phyloP scores from a whole-genome alignment of 2,329 filamentous ascomycete species.

The Rhynchosporium graminicola region DNA sequence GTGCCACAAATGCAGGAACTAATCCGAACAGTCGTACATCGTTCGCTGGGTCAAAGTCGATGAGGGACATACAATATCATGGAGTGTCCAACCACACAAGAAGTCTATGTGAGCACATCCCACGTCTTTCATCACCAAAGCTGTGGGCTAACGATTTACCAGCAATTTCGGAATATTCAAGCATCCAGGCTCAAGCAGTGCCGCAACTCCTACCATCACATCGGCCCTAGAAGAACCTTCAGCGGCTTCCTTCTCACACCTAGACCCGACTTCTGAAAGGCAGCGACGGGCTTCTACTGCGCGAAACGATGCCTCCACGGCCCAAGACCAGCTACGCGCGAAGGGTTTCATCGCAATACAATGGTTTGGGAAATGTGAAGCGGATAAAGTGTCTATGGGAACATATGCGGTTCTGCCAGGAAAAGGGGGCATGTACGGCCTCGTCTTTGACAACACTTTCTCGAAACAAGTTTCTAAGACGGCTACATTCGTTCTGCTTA shows the following conservation, averaged over 20 bases:
- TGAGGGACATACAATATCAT: slow-evolving; percentile 88
- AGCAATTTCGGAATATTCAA: slow-evolving; percentile 98
- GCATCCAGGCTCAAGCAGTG: slow-evolving; percentile 68
- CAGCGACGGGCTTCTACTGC: slow-evolving; percentile 44
- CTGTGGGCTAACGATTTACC: slow-evolving; percentile 28
- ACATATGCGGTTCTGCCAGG: slow-evolving; percentile 75
- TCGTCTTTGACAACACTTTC: slow-evolving; percentile 99
- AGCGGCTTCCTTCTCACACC: slow-evolving; percentile 29
- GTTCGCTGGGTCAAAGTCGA: slow-evolving; percentile 96
- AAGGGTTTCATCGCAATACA: slow-evolving; percentile 71
- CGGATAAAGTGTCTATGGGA: slow-evolving; percentile 90
- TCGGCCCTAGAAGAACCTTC: slow-evolving; percentile 30
- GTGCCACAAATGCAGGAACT: slow-evolving; percentile 23
- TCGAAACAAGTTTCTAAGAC: slow-evolving; percentile 94
- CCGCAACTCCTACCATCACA: slow-evolving; percentile 30
- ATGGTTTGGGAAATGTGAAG: slow-evolving; percentile 95
- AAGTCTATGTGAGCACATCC: slow-evolving; percentile 73
- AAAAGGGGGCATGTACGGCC: slow-evolving; percentile 88
- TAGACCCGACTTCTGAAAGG: slow-evolving; percentile 31
- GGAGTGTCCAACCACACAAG: slow-evolving; percentile 97
- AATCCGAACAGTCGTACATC: slow-evolving; percentile 77
- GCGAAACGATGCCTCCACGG: slow-evolving; percentile 60
- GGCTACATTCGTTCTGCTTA: slow-evolving; percentile 90
- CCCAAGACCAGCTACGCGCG: slow-evolving; percentile 63
- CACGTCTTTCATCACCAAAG: neutral